Evolutionary conservation across 2,329 filamentous ascomycete genomes (phyloP), one percentile per base, ranked within the genome.

Genomic region (Trichophyton equinum): DNA sequence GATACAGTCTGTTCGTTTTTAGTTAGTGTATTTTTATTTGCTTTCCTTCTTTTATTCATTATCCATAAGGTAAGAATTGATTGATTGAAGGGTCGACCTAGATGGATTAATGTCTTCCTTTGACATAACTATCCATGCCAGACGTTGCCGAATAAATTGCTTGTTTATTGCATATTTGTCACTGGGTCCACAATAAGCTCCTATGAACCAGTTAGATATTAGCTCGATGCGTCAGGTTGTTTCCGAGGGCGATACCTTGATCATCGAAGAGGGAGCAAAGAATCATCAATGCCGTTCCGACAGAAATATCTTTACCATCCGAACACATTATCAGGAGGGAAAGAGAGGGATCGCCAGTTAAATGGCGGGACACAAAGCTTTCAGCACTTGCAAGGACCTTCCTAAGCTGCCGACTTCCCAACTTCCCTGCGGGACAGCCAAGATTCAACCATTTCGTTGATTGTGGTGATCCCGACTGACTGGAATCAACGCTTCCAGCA

Each of bases 51-150:
- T n/a, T n/a, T 18, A 53, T 22, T 15, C 22, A 13, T 70, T 68
- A 64, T 75, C 72, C 84, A 97, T 92, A 58, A 97, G 75, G 68
- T 89, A 95, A 60, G 88, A 88, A 73, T 97, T 96, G 4, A 97
- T 87, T 66, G 89, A 92, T 73, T 96, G 91, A 42, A 97, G 76
- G 0, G 91, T 96, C 22, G 88, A 81, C 40, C 94, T 80, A 64
- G 86, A 91, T 0, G 92, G 91, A 70, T 95, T 95, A 1, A 86
- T 87, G 66, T 87, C 85, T 0, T 91, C 87, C 70, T 87, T 86
- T 0, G 83, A 83, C 4, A 85, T 86, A 73, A 92, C 89, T 67
- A 97, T 88, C 78, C 85, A 87, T n/a, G 87, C 86, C 36, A 97
- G 78, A 59, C 86, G 82, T 66, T 85, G 82, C 67, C 88, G 86